Evolutionary conservation across 352 stramenopile genomes (phyloP), one percentile per base, ranked within the genome.

Genomic region (Pythium brachiatum): DNA sequence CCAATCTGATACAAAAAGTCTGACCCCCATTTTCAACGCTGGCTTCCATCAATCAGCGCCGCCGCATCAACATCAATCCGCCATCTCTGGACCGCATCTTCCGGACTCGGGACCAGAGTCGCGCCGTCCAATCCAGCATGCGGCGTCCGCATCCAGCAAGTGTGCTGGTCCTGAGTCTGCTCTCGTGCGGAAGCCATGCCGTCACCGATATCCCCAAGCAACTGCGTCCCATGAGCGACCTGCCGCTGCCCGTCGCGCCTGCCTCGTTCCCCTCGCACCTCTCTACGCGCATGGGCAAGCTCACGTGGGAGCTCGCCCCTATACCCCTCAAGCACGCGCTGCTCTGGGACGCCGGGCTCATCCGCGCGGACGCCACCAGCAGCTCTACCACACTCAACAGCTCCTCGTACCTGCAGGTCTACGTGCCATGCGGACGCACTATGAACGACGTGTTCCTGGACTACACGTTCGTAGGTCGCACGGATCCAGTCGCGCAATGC

Each of bases 401-500:
- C 1, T 53, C 23, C 23, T 53, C 44, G 39, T 68, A 60, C 26
- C 16, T 68, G 5, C 52, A 62, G n/a, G 38, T 68, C 27, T 53
- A 62, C 26, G 60, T 68, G 41, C 60, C 60, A 1, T 58, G 60
- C 18, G 60, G 60, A 8, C 36, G 46, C 53, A 68, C 60, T 7
- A 68, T 68, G 60, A 68, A 57, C 60, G 60, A 68, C 53, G 50
- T 61, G 12, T 68, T 68, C 31, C 31, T 68, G n/a, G 15, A 46
- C 9, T 26, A 41, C 20, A 4, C 13, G 4, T 23, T 48, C 15
- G 36, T 50, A 3, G 53, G n/a, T 12, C 3, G 23, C 23, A 26
- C 41, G 3, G 41, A 48, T 2, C 18, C 38, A 13, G 31, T 34
- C 8, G 43, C 36, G 20, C 18, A 18, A 0, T 60, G 53, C 53